phyloP scores from a whole-genome alignment of 495 filamentous ascomycete species.

The Hyaloscypha bicolor region DNA sequence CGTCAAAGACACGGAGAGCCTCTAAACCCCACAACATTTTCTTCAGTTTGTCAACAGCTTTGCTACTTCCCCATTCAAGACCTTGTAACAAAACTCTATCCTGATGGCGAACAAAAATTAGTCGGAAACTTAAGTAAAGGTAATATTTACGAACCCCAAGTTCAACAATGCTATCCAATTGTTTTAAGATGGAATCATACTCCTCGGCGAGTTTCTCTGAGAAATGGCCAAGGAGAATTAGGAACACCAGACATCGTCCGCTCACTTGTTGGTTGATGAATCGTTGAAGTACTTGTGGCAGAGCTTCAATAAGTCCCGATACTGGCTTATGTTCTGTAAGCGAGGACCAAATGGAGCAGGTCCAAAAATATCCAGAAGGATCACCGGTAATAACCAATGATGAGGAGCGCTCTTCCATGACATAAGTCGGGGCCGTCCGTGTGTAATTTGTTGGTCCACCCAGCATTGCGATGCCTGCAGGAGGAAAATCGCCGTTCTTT shows the following conservation, averaged over 20 bases:
- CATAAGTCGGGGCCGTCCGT: background rate
- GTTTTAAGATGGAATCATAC: conserved; percentile 15
- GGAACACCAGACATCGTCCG: conserved; percentile 24
- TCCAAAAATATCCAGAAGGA: conserved; percentile 17
- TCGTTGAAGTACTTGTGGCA: conserved; percentile 9
- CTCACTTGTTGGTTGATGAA: conserved; percentile 21
- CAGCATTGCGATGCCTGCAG: background rate
- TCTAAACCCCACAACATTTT: conserved; percentile 26
- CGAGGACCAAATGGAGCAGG: conserved; percentile 19
- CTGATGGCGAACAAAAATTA: background rate
- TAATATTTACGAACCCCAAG: conserved; percentile 14
- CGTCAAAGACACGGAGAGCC: conserved; percentile 23
- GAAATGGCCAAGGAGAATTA: conserved; percentile 17
- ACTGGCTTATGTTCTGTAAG: conserved; percentile 8
- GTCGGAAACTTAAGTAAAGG: background rate
- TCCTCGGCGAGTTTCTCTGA: conserved; percentile 19
- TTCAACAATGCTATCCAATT: conserved; percentile 3
- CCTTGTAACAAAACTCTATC: conserved; percentile 19
- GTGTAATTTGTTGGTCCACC: background rate
- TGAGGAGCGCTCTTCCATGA: conserved; percentile 19
- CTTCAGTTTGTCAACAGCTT: conserved; percentile 20
- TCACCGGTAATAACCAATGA: conserved; percentile 26
- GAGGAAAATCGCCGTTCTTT: conserved; percentile 19
- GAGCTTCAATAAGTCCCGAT: background rate
- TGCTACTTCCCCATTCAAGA: conserved; percentile 14